phyloP scores from a whole-genome alignment of 2,329 filamentous ascomycete species.

The Alternaria angustiovoidea region DNA sequence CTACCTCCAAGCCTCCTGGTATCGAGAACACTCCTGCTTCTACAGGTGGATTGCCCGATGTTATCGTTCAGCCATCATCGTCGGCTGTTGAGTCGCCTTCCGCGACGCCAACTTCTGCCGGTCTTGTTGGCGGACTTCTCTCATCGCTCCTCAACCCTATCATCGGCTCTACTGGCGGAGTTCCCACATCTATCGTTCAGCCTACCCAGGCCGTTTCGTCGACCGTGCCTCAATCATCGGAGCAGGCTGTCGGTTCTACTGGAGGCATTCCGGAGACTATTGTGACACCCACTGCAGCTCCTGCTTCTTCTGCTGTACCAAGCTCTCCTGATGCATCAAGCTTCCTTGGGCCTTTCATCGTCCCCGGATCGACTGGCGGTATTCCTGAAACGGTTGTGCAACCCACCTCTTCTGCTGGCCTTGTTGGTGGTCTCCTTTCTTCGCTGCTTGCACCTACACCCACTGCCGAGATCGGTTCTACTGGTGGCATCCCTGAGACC shows the following conservation, averaged over 20 bases:
- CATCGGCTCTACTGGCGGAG: slow-evolving; percentile 30
- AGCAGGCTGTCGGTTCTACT: slow-evolving; percentile 20
- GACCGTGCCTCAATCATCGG: slow-evolving; percentile 15
- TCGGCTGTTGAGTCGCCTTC: slow-evolving; percentile 6
- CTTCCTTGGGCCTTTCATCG: slow-evolving; percentile 35
- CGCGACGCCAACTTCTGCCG: slow-evolving; percentile 7
- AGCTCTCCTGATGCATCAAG: slow-evolving; percentile 23
- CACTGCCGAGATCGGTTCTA: slow-evolving; percentile 12
- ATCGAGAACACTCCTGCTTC: slow-evolving; percentile 4
- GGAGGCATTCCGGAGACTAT: slow-evolving; percentile 28
- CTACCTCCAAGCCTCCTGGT: slow-evolving; percentile 2
- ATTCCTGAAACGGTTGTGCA: slow-evolving; percentile 17
- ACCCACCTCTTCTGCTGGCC: slow-evolving; percentile 23
- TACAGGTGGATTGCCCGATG: slow-evolving; percentile 8
- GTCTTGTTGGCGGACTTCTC: slow-evolving; percentile 11
- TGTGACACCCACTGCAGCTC: slow-evolving; percentile 24
- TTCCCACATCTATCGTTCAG: slow-evolving; percentile 29
- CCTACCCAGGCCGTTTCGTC: slow-evolving; percentile 22
- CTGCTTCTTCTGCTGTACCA: slow-evolving; percentile 15
- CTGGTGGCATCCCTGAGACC: slow-evolving; percentile 23
- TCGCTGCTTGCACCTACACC: slow-evolving; percentile 22
- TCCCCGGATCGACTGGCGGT: slow-evolving; percentile 33
- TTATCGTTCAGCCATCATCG: slow-evolving; percentile 15
- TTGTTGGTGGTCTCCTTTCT: slow-evolving; percentile 24
- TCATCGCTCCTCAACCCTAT: slow-evolving; percentile 25